Evolutionary conservation across 176 grass and related monocot genomes (phyloP).

Genomic region (Avena insularis): DNA sequence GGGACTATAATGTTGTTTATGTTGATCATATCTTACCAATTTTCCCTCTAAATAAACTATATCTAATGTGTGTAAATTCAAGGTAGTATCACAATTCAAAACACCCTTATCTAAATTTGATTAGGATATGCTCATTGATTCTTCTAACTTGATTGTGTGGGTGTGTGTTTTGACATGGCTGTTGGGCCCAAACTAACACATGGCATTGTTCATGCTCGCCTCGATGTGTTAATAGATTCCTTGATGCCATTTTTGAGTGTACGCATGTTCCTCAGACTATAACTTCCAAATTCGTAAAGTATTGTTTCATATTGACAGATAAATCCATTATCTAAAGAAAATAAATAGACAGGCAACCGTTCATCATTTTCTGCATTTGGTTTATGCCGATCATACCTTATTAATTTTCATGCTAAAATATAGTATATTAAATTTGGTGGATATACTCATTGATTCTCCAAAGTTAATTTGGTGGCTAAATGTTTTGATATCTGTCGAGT

Average conservation of each 20-base stretch:
- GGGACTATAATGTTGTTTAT: conserved; percentile 1
- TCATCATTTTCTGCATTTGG: too few relatives aligned
- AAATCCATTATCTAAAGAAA: too few relatives aligned
- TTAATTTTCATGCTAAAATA: too few relatives aligned
- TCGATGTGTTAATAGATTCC: neutral
- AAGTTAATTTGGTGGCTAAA: neutral
- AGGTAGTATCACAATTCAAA: neutral
- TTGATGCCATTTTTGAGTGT: neutral
- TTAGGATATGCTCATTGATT: too few relatives aligned
- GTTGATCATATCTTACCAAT: neutral
- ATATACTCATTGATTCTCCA: neutral
- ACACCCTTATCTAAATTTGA: neutral
- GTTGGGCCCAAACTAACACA: neutral
- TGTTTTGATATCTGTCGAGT: neutral
- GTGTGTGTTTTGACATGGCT: neutral
- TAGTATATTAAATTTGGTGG: neutral
- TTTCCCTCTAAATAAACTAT: neutral
- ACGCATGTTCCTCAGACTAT: too few relatives aligned
- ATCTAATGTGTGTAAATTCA: neutral
- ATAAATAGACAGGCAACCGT: too few relatives aligned
- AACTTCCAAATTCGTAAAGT: too few relatives aligned
- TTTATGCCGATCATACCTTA: too few relatives aligned
- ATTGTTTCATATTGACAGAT: too few relatives aligned
- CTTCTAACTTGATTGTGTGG: neutral
- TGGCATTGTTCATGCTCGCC: neutral